Evolutionary conservation across 208 protist genomes (phyloP).

Genomic region (Acanthamoeba culbertsoni): DNA sequence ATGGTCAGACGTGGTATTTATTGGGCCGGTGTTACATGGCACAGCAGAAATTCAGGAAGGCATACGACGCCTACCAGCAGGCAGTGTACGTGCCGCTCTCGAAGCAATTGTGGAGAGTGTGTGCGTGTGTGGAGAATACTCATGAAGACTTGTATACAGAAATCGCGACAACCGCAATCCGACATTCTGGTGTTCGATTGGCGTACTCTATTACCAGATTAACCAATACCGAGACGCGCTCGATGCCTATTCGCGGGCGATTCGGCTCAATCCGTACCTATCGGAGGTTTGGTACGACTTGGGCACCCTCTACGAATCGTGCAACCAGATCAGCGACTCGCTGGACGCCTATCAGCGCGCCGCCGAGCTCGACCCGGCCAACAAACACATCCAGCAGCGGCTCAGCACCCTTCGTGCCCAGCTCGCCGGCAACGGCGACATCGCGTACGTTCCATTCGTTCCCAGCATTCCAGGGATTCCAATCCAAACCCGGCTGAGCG

Average conservation of each 20-base stretch:
- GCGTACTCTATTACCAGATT: constrained; percentile 85
- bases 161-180: constrained; percentile 82
- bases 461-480: too few relatives aligned
- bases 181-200: constrained; percentile 85
- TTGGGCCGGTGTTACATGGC: constrained; percentile 83
- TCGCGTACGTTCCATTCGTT: neutral
- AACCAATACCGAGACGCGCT: constrained; percentile 83
- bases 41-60: constrained; percentile 80
- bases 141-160: neutral
- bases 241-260: constrained; percentile 82
- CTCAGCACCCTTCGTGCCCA: constrained; percentile 50
- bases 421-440: neutral
- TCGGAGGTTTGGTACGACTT: constrained; percentile 79
- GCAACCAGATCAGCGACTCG: constrained; percentile 79
- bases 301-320: constrained; percentile 83
- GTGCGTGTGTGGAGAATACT: neutral
- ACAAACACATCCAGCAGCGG: constrained; percentile 77
- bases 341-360: constrained; percentile 81
- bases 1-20: constrained; percentile 85
- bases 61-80: constrained; percentile 85
- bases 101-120: neutral
- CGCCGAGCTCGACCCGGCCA: constrained; percentile 77
- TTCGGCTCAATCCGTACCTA: constrained; percentile 81
- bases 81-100: constrained; percentile 68
- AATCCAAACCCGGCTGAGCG: neutral